Percentiles rank a stretch among this genome's conserved stretches.
Evolutionary conservation across 2,329 filamentous ascomycete species (phyloP).

Genomic region (Sclerotiophoma versabilis): DNA sequence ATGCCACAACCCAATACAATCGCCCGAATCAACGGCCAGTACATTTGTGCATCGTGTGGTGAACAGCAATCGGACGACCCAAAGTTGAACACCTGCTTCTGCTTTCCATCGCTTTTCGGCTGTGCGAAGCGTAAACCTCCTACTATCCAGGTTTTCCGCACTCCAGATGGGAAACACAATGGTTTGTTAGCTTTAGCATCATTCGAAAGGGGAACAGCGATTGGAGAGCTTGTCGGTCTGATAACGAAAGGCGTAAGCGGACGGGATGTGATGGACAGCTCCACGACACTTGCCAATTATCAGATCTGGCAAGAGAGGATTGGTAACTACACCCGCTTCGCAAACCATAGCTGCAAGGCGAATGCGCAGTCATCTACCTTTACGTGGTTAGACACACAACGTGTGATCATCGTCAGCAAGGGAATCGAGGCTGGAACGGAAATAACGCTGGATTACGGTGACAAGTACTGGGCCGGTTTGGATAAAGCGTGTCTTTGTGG

Average conservation of each 20-base stretch:
- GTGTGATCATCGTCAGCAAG: slow-evolving; percentile 63
- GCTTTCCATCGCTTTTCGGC: slow-evolving; percentile 62
- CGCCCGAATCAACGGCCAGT: slow-evolving; percentile 36
- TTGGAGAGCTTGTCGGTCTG: slow-evolving; percentile 64
- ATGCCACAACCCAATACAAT: slow-evolving; percentile 38
- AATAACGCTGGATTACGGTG: slow-evolving; percentile 66
- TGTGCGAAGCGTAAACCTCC: slow-evolving; percentile 49
- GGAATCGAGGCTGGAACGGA: slow-evolving; percentile 62
- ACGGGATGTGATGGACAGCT: slow-evolving; percentile 62
- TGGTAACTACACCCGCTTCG: slow-evolving; percentile 66
- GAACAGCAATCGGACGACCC: slow-evolving; percentile 60
- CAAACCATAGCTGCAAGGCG: slow-evolving; percentile 65
- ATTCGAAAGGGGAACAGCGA: slow-evolving; percentile 60
- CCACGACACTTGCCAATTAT: slow-evolving; percentile 61
- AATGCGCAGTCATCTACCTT: slow-evolving; percentile 66
- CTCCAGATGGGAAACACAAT: slow-evolving; percentile 62
- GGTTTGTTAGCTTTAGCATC: slow-evolving; percentile 56
- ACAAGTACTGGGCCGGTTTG: slow-evolving; percentile 64
- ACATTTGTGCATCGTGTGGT: slow-evolving; percentile 55
- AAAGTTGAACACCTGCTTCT: slow-evolving; percentile 58
- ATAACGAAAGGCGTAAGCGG: slow-evolving; percentile 61
- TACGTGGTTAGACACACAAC: slow-evolving; percentile 63
- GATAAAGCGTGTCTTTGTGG: slow-evolving; percentile 64
- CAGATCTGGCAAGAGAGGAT: slow-evolving; percentile 65
- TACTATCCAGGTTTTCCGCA: slow-evolving; percentile 62